phyloP scores from a whole-genome alignment of 2,329 filamentous ascomycete species.

The Colletotrichum gloeosporioides region DNA sequence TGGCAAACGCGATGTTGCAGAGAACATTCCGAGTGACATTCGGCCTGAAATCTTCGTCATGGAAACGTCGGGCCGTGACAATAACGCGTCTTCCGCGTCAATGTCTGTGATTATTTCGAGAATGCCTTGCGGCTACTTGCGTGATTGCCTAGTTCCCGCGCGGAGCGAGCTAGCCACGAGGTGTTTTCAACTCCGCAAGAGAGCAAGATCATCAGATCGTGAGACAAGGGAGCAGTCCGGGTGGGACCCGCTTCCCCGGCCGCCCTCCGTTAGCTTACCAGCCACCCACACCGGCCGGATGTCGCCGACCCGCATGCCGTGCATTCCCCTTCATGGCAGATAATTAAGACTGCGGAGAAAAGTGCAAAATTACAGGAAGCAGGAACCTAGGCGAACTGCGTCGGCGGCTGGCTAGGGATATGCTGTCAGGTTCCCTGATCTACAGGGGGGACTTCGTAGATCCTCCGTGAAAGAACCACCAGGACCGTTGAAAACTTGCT shows the following conservation, averaged over 20 bases:
- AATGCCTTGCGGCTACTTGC: not conserved
- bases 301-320: not conserved
- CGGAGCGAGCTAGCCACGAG: not conserved
- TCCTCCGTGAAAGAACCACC: not conserved
- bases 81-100: not conserved
- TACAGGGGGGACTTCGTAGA: not conserved
- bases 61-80: not conserved
- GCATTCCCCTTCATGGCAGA: not conserved
- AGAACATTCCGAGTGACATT: not conserved
- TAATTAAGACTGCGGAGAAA: not conserved
- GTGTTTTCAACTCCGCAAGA: not conserved
- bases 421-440: not conserved
- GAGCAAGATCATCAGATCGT: not conserved
- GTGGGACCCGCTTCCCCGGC: not conserved
- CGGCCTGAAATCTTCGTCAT: not conserved
- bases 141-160: not conserved
- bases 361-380: not conserved
- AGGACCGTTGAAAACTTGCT: not conserved
- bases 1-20: not conserved
- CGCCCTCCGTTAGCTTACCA: not conserved
- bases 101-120: not conserved
- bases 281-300: not conserved
- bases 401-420: not conserved
- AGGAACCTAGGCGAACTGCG: not conserved
- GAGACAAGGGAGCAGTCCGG: constrained; percentile 2